Evolutionary conservation across 73 alveolate genomes (phyloP).

Genomic region (Stentor coeruleus): DNA sequence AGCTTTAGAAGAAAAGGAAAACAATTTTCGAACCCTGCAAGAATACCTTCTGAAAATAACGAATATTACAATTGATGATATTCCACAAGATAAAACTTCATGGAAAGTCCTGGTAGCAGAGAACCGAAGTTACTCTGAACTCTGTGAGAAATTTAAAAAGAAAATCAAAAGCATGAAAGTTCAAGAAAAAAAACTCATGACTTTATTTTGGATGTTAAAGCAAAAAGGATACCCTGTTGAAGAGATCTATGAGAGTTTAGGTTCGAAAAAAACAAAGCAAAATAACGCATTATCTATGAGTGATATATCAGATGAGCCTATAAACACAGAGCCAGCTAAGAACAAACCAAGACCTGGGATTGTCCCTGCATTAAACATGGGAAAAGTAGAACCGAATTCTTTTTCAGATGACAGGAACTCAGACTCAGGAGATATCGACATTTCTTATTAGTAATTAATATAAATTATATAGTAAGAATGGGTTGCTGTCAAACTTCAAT

Average conservation of each 20-base stretch:
- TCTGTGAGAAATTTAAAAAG: slow-evolving; percentile 3
- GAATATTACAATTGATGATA: background rate
- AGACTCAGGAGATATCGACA: too few relatives aligned
- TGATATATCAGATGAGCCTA: background rate
- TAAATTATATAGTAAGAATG: too few relatives aligned
- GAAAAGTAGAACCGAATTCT: background rate
- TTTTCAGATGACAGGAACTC: too few relatives aligned
- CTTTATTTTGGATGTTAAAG: background rate
- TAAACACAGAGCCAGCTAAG: background rate
- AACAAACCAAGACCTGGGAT: background rate
- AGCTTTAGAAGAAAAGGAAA: background rate
- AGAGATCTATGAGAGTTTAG: background rate
- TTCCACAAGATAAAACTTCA: slow-evolving; percentile 17
- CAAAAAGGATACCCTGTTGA: slow-evolving; percentile 25
- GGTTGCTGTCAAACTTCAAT: too few relatives aligned
- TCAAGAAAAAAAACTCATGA: slow-evolving; percentile 2
- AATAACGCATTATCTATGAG: background rate
- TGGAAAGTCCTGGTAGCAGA: slow-evolving; percentile 10
- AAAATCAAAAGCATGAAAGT: background rate
- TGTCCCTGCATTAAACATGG: background rate
- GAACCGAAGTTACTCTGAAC: background rate
- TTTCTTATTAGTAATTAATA: too few relatives aligned
- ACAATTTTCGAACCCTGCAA: background rate
- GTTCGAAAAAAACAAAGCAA: background rate
- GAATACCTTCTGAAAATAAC: background rate